phyloP scores from a whole-genome alignment of 495 filamentous ascomycete genomes.

The Penicillium flavigenum region DNA sequence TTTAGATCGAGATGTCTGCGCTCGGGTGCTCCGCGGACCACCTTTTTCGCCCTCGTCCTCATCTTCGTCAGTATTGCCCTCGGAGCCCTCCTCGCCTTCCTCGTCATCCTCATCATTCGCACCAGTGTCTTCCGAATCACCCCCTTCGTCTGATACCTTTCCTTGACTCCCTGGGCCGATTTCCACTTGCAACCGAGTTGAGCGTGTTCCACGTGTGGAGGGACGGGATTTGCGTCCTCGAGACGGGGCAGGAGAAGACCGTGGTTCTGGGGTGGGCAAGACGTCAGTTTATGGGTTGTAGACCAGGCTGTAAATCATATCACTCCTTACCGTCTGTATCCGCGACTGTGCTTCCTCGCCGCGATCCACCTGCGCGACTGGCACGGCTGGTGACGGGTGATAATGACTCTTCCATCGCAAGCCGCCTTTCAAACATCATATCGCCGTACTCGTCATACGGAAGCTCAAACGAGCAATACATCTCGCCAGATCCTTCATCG shows the following conservation, averaged over 20 bases:
- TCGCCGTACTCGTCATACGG: conserved; percentile 75
- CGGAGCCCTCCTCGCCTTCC: conserved; percentile 35
- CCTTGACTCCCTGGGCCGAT: conserved; percentile 30
- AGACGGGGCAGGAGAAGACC: conserved; percentile 50
- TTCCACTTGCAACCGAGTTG: conserved; percentile 44
- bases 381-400: conserved; percentile 56
- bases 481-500: conserved; percentile 52
- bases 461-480: conserved; percentile 70
- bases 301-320: conserved; percentile 13
- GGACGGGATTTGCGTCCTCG: conserved; percentile 45
- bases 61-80: conserved; percentile 27
- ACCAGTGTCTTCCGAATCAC: conserved; percentile 42
- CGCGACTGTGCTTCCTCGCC: conserved; percentile 45
- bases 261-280: conserved; percentile 37
- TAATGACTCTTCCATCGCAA: conserved; percentile 58
- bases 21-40: conserved; percentile 43
- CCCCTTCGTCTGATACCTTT: conserved; percentile 42
- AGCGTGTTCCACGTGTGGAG: conserved; percentile 42
- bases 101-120: conserved; percentile 43
- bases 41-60: conserved; percentile 41
- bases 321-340: conserved; percentile 54
- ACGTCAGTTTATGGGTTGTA: conserved; percentile 12
- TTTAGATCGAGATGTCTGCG: conserved; percentile 40
- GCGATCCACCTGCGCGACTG: conserved; percentile 46
- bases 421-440: conserved; percentile 65